These are phyloP conservation scores for Boletus sp. DNA, from an alignment of 768 basidiomycete genomes.

Conservation along the genomic window DNA sequence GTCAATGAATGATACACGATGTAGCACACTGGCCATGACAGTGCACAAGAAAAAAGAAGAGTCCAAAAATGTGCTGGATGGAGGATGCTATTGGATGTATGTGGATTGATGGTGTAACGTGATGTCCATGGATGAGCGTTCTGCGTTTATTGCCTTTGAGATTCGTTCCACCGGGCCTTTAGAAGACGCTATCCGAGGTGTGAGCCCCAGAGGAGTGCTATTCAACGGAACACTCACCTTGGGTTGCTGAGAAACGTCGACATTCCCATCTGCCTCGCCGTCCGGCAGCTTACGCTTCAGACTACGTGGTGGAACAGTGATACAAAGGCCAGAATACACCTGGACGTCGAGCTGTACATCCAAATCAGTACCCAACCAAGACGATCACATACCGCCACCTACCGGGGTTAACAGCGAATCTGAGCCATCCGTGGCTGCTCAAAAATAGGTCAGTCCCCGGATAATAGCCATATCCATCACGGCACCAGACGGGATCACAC, in stretches of 20 bases:
- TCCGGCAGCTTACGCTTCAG: conserved; percentile 26
- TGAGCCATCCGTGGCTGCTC: conserved; percentile 10
- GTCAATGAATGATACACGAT: conserved; percentile 3
- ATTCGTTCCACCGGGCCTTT: conserved; percentile 15
- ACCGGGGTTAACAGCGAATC: conserved; percentile 17
- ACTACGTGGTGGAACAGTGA: conserved; percentile 20
- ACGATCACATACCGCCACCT: neutral
- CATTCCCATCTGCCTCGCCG: neutral
- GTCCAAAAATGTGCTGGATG: neutral
- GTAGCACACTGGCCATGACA: conserved; percentile 1
- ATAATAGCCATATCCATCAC: neutral
- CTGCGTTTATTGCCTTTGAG: conserved; percentile 6
- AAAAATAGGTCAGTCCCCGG: neutral
- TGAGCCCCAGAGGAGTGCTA: neutral
- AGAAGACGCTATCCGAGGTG: conserved; percentile 12
- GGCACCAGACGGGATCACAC: neutral
- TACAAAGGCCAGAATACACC: conserved; percentile 20
- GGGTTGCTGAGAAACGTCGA: conserved; percentile 2
- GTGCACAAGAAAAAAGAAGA: neutral
- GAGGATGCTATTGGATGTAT: neutral
- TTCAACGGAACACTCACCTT: conserved; percentile 13
- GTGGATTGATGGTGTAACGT: conserved; percentile 7
- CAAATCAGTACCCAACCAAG: neutral
- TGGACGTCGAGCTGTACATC: conserved; percentile 1
- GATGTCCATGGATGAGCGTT: neutral